Evolutionary conservation across 805 yeast genomes (phyloP), one percentile per base, ranked within the genome.

Genomic region (Myxozyma sirexii): DNA sequence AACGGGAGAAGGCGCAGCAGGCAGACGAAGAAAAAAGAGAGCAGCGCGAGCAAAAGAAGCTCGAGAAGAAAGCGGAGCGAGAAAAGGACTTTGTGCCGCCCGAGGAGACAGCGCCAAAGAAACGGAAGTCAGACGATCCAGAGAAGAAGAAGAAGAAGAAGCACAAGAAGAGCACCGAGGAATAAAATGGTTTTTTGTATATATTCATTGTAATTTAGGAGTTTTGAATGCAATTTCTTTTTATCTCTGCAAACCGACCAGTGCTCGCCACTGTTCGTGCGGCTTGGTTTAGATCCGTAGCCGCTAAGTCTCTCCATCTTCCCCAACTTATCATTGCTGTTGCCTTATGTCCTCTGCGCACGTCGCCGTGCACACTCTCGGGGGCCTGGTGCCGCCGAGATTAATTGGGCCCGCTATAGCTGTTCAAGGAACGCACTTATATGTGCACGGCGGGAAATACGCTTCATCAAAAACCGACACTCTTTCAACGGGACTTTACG

Each of bases 61-160:
- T 79, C 58, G 81, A 78, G 58, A 86, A 82, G 72, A 85, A 86
- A 66, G 77, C 76, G 52, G 96, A 88, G 71, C 82, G 93, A 71
- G 82, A 82, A 19, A 84, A 88, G 76, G 94, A 86, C 64, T 93
- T 83, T 69, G 83, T 83, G 59, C 96, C 97, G 15, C 98, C 98
- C 13, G 85, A 83, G 69, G 80, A 80, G 67, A 77, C 59, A 65
- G 70, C 61, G 70, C 75, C 60, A 65, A 74, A 53, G 45, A 38
- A 47, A 42, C 41, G 39, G 43, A 50, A 50, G 41, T 15, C 13
- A 2, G 48, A 27, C 21, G 39, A 49, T 17, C 35, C 43, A 24
- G 49, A 52, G 42, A 39, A 54, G 45, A 54, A 44, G 50, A 27
- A 43, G 42, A 24, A 54, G 44, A 33, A 44, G 44, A 54, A 54